Evolutionary conservation across 2,329 filamentous ascomycete species (phyloP), one percentile per base, ranked within the genome.

Genomic region (Pestalotiopsis fici): DNA sequence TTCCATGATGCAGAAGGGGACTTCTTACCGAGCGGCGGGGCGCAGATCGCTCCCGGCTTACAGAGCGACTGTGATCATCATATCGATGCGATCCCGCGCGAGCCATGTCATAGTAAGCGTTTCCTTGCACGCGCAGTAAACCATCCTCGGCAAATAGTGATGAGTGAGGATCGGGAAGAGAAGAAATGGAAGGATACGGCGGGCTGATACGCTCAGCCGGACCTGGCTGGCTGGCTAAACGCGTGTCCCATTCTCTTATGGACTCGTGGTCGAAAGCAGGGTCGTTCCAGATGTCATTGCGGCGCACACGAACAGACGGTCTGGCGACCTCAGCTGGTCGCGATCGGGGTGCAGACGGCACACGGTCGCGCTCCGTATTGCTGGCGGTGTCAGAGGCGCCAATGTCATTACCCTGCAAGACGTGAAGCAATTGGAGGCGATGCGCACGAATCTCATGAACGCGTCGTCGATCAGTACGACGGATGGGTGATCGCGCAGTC

Each of bases 401-500:
- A 31, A 21, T 18, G 54, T 71, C 67, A 47, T 69, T 62, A 15
- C 68, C 65, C 56, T 72, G 65, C 66, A 74, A 35, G 62, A 72
- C 69, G 67, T 73, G 67, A 70, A 74, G 65, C 71, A 74, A 65
- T 69, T 77, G 76, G 59, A 78, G 71, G 18, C 76, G 75, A 6
- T 75, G 73, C 47, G 76, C 74, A 13, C 77, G 74, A 6, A 74
- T 74, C 35, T 82, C 79, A 27, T 75, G 73, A 28, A 78, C 68
- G 23, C 71, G 64, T 65, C 72, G 74, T 23, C 70, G 69, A 6
- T 71, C 67, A 25, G 71, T 64, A 66, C 81, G 82, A 61, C 82
- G 79, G 50, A 84, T 83, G n/a, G 78, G 73, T 12, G 82, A 80
- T 61, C 82, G 82, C 57, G 76, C 71, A 50, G 72, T 71, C 39